Percentiles rank a stretch among this genome's conserved stretches.
Conservation (phyloP, 148 eudicot species). For the Beta vulgaris region DNA sequence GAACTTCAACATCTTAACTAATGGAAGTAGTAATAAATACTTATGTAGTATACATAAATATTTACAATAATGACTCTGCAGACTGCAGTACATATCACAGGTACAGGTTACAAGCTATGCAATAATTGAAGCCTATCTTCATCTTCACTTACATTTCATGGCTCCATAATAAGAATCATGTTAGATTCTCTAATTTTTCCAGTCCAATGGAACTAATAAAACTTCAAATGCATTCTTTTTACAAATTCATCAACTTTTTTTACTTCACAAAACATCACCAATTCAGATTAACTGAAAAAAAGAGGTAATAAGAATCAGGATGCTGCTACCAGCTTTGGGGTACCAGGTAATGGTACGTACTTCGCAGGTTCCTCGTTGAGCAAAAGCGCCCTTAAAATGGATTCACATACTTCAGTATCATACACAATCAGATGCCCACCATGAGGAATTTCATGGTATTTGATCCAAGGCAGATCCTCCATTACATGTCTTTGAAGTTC, state of each 20-base stretch:
- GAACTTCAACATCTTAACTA: too few species aligned
- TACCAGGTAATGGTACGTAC: conserved; percentile 28
- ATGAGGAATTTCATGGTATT: conserved; percentile 54
- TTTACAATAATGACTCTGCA: not conserved
- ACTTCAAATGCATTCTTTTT: conserved; percentile 15
- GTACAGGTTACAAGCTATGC: conserved; percentile 4
- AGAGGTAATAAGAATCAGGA: conserved; percentile 16
- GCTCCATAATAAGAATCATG: conserved; percentile 7
- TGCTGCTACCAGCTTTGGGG: conserved; percentile 22
- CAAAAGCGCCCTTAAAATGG: conserved; percentile 45
- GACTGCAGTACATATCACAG: not conserved
- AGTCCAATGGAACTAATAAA: conserved; percentile 7
- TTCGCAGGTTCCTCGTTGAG: conserved; percentile 39
- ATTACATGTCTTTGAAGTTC: conserved; percentile 46
- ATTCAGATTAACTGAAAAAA: conserved; percentile 11
- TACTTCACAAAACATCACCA: conserved; percentile 35
- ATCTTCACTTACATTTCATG: not conserved
- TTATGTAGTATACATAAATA: not conserved
- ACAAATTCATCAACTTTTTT: conserved; percentile 11
- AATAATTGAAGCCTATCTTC: not conserved
- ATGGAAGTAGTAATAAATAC: not conserved
- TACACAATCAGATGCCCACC: conserved; percentile 59
- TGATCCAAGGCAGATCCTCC: conserved; percentile 46
- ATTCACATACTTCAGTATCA: conserved; percentile 47
- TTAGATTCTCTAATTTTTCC: not conserved